Base-by-base conservation (phyloP, 495 filamentous ascomycete species). In the Trypethelium eluteriae region DNA sequence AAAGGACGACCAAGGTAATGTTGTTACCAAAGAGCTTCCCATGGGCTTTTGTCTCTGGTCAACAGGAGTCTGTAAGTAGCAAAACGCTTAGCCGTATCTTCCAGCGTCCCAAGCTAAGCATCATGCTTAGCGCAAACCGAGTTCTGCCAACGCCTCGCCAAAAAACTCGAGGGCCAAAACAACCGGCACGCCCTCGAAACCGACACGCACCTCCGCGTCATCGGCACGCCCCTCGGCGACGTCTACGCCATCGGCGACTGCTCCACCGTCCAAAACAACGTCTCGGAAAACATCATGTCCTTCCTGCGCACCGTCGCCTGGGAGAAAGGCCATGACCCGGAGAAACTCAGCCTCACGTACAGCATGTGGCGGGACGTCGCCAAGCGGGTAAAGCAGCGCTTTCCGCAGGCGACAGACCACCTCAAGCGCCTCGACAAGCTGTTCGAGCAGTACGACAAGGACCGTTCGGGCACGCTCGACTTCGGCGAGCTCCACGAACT, bases 201-300 rank as follows among this genome's bases (percentile, higher is more conserved):
- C 0, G 95, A 99, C 76, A 86, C 91, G 3, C 92, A 99, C 76
- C 87, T 98, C 6, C 91, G 95, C 49, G 79, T 99, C 0, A 91
- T 89, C 70, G 95, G 95, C 44, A 88, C 95, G 0, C 95, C 94
- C 0, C 80, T 98, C 0, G 94, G 95, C 47, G 94, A 97, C 71
- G 91, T 99, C 39, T 99, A 99, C 74, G 91, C 91, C 61, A 90
- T 99, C 64, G 95, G 95, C n/a, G 95, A 99, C 76, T 97, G 94
- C 79, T 80, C 89, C 12, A 98, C 94, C 0, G 95, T 98, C 0
- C 95, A 98, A 72, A 98, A 98, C 80, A 98, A 98, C 73, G 79
- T 96, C 5, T 89, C 91, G 34, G 88, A 90, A 68, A 87, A 96
- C 79, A 86, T 98, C 69, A 81, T 96, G 61, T 84, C 84, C 16